Evolutionary conservation across 768 basidiomycete species (phyloP), one percentile per base, ranked within the genome.

Genomic region (Cubamyces lactineus): DNA sequence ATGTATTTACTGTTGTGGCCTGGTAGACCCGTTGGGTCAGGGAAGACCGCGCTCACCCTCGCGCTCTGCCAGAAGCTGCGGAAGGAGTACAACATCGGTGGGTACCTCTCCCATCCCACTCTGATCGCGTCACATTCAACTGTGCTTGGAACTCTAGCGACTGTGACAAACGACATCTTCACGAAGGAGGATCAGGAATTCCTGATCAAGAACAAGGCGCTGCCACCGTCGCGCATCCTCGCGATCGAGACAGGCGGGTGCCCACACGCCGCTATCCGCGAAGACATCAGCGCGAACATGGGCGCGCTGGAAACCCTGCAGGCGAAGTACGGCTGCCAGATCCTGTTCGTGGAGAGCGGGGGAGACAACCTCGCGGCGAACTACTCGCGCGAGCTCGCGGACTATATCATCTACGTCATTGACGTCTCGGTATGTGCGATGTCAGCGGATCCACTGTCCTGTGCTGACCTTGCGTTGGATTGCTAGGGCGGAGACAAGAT

Each of bases 121-220:
- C 40, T 39, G 34, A 45, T 49, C 19, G 26, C 49, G 17, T 5
- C 41, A 13, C 17, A 21, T 57, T 64, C 23, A 68, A 49, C 53
- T 49, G 1, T 7, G 1, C 7, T 21, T 12, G 17, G 12, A 23
- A 19, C 12, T 69, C 28, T 67, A 94, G 96, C 93, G 38, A 94
- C 94, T 2, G 94, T 96, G 15, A 99, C 96, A n/a, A 99, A 99
- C 76, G 96, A 99, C 75, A 99, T 99, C 73, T 99, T 99, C 77
- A 99, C 96, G 39, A 84, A 91, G 21, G 96, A 98, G 74, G 96
- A 98, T 71, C 95, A 97, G 73, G 96, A 98, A 70, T 99, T 99
- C 75, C 79, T 99, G 40, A 96, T 99, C 71, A 88, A 85, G 70
- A 93, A 98, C 76, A 84, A 89, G 59, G 96, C 96, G 0, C 84